These are phyloP conservation scores for Trypanosoma platydactyli DNA, from an alignment of 208 protist species.

Conservation along the genomic window DNA sequence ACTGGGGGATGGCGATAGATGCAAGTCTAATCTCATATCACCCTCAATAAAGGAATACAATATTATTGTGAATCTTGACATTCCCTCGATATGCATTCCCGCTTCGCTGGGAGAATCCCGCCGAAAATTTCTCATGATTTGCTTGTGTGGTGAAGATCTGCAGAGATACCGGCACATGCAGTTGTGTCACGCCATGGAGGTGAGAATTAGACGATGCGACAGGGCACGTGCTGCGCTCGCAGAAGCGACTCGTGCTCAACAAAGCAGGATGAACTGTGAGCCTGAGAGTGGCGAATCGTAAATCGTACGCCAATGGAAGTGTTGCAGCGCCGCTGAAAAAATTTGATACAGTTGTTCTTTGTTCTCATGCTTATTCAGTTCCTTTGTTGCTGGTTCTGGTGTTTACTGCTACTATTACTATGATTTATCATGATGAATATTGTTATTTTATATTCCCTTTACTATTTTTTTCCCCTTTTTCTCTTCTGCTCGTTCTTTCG, in stretches of 20 bases:
- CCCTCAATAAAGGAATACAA: background rate
- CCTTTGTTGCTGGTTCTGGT: conserved; percentile 10
- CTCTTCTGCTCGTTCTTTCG: background rate
- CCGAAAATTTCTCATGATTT: conserved; percentile 6
- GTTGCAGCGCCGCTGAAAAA: too few species aligned
- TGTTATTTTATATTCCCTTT: background rate
- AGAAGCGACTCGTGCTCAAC: background rate
- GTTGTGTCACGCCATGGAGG: conserved; percentile 7
- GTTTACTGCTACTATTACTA: background rate
- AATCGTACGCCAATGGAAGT: too few species aligned
- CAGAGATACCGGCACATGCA: background rate
- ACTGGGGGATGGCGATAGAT: conserved; percentile 2
- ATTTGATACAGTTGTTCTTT: background rate
- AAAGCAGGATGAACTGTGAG: too few species aligned
- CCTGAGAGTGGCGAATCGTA: too few species aligned
- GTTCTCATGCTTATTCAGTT: background rate
- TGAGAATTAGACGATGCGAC: conserved; percentile 15
- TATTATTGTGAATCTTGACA: conserved; percentile 8
- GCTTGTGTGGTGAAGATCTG: conserved; percentile 2
- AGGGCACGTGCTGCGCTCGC: conserved; percentile 12
- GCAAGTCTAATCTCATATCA: background rate
- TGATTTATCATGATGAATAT: background rate
- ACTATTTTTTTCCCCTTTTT: conserved; percentile 13
- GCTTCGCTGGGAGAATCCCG: conserved; percentile 6
- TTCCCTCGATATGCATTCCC: conserved; percentile 21